Conservation (phyloP, 371 early-diverging fungal species). For the Thermomucor indicae-seudaticae region DNA sequence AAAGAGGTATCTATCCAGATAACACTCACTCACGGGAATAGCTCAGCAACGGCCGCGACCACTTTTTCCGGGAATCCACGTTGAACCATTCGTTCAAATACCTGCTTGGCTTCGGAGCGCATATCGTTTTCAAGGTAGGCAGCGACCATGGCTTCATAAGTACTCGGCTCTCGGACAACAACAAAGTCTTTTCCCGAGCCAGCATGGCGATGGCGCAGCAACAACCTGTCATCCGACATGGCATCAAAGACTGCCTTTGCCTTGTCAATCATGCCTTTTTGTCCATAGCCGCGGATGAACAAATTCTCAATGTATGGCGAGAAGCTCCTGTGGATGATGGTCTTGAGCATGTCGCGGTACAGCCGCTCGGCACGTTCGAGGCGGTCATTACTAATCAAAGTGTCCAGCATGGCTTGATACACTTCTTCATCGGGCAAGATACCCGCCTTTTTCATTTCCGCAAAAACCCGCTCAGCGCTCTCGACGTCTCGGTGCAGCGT, state of each 20-base stretch:
- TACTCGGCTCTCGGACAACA: conserved; percentile 59
- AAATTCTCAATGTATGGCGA: conserved; percentile 63
- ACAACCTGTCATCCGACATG: conserved; percentile 49
- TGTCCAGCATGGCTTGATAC: conserved; percentile 59
- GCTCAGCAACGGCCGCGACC: conserved; percentile 32
- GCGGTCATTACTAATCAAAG: conserved; percentile 42
- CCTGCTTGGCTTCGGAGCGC: conserved; percentile 35
- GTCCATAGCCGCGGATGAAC: conserved; percentile 60
- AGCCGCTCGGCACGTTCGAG: conserved; percentile 43
- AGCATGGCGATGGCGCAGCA: conserved; percentile 3
- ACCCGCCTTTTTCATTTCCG: conserved; percentile 39
- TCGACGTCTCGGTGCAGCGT: conserved; percentile 50
- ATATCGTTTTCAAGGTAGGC: conserved; percentile 49
- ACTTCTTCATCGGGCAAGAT: conserved; percentile 50
- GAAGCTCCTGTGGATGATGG: conserved; percentile 25
- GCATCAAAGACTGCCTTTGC: conserved; percentile 49
- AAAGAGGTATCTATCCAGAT: not conserved
- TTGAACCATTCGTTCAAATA: conserved; percentile 35
- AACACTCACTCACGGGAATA: no score
- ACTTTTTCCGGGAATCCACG: conserved; percentile 51
- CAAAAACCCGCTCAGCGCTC: conserved; percentile 47
- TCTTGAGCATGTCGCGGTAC: conserved; percentile 24
- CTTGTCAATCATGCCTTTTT: conserved; percentile 33
- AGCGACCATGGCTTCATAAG: conserved; percentile 60
- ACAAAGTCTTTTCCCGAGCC: not conserved